Evolutionary conservation across 1,284 basidiomycete species (phyloP), one percentile per base, ranked within the genome.

Genomic region (Irpex rosettiformis): DNA sequence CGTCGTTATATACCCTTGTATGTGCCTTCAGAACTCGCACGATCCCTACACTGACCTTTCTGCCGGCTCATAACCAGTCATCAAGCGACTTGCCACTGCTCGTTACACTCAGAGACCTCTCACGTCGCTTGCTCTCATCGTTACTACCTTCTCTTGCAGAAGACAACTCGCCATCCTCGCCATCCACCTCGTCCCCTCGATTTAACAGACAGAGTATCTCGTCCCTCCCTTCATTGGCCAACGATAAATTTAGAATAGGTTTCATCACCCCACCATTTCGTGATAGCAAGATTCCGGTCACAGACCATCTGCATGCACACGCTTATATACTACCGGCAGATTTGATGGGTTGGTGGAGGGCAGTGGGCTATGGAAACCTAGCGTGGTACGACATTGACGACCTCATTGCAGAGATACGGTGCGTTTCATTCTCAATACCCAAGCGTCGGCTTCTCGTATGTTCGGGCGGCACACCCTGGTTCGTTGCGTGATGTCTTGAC

Each of bases 351-450:
- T 91, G 87, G 88, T 88, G 83, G 81, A 77, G 88, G 66, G 76
- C 78, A 33, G 71, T 89, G 30, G 85, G 84, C 6, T 91, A 85
- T 69, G 78, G 83, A 16, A 76, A 84, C 6, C 58, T 90, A 45
- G 86, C 85, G 1, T 90, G 88, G 88, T 90, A 90, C 68, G 73
- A 80, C 52, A 81, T 90, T 54, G 86, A 90, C 61, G 87, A 90
- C 70, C 75, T 91, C 57, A 88, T 91, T 68, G 88, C 88, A 37
- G 88, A 90, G 69, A 91, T 90, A 66, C 77, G 89, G 89, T 89
- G 64, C 53, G 81, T 71, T 55, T 53, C 56, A 30, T 58, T 27
- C 61, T 43, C 45, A 6, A 13, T 49, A 28, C 25, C 24, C 30
- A 18, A 5, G 10, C 48, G 6, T 7, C 43, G 21, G 21, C 43